Percentiles rank a stretch among this genome's conserved stretches.
Conservation (phyloP, 1,284 basidiomycete genomes). For the Violaceomyces palustris region DNA sequence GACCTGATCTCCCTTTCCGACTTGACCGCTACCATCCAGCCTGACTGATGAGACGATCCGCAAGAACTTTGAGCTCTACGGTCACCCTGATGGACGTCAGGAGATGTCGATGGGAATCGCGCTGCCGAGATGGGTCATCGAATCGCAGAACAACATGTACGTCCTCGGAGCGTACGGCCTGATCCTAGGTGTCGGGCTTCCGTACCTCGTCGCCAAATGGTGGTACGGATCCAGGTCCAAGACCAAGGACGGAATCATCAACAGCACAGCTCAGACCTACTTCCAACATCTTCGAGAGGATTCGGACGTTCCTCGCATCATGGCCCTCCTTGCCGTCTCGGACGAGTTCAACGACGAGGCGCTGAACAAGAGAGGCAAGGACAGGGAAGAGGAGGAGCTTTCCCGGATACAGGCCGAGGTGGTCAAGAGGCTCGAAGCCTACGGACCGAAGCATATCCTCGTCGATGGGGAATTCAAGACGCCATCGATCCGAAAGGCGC, state of each 20-base stretch:
- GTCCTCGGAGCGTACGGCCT: constrained; percentile 83
- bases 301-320: constrained; percentile 68
- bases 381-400: constrained; percentile 32
- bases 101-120: constrained; percentile 94
- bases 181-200: constrained; percentile 79
- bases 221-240: constrained; percentile 89
- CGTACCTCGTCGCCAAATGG: constrained; percentile 77
- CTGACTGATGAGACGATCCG: constrained; percentile 90
- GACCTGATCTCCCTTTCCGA: not conserved
- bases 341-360: constrained; percentile 62
- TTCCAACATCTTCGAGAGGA: constrained; percentile 83
- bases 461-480: constrained; percentile 32
- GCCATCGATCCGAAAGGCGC: constrained; percentile 35
- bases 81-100: constrained; percentile 93
- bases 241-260: constrained; percentile 88
- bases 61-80: constrained; percentile 83
- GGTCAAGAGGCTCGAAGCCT: constrained; percentile 5
- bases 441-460: constrained; percentile 30
- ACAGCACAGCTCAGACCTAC: constrained; percentile 77
- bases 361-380: constrained; percentile 53
- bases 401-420: constrained; percentile 58
- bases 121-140: constrained; percentile 87
- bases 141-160: constrained; percentile 83
- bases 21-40: too few relatives aligned
- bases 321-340: constrained; percentile 69